Conservation (phyloP, 2,329 filamentous ascomycete genomes). For the Alternaria incomplexa region DNA sequence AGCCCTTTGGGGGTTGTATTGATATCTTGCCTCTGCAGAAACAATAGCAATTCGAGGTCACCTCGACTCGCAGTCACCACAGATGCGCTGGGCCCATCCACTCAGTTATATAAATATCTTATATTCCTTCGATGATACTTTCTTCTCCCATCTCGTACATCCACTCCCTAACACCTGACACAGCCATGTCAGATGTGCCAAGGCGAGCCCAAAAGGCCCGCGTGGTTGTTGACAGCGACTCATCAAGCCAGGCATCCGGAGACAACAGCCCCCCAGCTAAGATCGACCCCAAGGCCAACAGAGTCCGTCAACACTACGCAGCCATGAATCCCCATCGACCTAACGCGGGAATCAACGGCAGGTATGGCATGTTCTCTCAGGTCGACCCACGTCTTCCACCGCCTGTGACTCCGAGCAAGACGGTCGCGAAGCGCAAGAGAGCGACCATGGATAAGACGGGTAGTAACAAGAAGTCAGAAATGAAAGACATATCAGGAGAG, state of each 20-base stretch:
- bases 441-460: neutral
- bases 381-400: neutral
- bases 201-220: neutral
- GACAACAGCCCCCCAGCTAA: neutral
- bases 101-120: neutral
- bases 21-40: neutral
- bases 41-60: neutral
- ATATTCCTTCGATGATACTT: neutral
- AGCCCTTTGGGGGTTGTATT: neutral
- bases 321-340: neutral
- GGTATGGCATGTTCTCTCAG: neutral
- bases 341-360: neutral
- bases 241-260: neutral
- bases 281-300: neutral
- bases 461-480: neutral
- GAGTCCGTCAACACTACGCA: neutral
- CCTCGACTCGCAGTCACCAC: neutral
- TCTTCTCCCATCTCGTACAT: neutral
- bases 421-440: neutral
- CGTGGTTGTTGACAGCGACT: neutral
- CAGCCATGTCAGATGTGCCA: neutral
- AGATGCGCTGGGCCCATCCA: neutral
- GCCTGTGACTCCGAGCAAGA: neutral
- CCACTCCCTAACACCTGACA: neutral
- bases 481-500: neutral